These are phyloP conservation scores for Penicillium verrucosum DNA, from an alignment of 2,329 filamentous ascomycete genomes.

Conservation along the genomic window DNA sequence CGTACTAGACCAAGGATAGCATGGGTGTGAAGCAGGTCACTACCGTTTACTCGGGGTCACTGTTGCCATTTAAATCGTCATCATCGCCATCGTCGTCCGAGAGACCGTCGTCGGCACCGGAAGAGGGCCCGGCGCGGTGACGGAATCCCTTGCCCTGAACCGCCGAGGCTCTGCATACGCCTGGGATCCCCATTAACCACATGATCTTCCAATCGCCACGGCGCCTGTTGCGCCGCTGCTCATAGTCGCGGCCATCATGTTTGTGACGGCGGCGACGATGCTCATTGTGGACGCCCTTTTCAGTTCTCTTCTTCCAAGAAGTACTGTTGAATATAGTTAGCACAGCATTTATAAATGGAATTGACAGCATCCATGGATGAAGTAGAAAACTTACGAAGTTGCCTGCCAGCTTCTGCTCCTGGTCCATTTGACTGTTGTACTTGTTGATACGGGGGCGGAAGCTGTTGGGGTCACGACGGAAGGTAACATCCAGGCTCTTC, in stretches of 20 bases:
- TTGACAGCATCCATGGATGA: conserved; percentile 37
- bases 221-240: conserved; percentile 33
- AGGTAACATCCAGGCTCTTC: conserved; percentile 95
- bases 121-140: conserved; percentile 31
- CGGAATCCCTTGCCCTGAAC: conserved; percentile 30
- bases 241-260: conserved; percentile 36
- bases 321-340: conserved; percentile 51
- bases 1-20: conserved; percentile 1
- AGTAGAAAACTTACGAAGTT: conserved; percentile 65
- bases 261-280: conserved; percentile 38
- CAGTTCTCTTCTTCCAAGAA: conserved; percentile 85
- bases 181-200: conserved; percentile 39
- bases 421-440: conserved; percentile 88
- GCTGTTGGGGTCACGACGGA: conserved; percentile 95
- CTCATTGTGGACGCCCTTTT: conserved; percentile 58
- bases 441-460: conserved; percentile 99
- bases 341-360: not conserved
- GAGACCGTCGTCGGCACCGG: conserved; percentile 54
- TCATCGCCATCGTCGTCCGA: conserved; percentile 58
- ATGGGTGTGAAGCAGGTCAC: conserved; percentile 54
- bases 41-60: conserved; percentile 57
- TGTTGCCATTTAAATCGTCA: conserved; percentile 64
- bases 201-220: conserved; percentile 33
- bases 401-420: conserved; percentile 90
- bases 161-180: conserved; percentile 43